phyloP scores from a whole-genome alignment of 805 yeast genomes.

The Candida alai region DNA sequence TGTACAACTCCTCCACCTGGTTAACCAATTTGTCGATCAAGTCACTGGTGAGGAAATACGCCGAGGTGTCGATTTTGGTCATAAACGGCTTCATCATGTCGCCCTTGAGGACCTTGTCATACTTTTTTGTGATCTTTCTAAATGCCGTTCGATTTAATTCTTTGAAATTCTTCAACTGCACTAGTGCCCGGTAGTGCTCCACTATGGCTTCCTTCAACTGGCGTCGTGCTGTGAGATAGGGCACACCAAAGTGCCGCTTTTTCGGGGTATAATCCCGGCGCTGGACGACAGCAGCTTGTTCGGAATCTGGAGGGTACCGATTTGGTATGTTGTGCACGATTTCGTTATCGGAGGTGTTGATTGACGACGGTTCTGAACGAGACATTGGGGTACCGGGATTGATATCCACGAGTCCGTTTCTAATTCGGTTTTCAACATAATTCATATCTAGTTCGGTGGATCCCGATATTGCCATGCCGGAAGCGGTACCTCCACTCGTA shows the following conservation, averaged over 20 bases:
- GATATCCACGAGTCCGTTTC: slow-evolving; percentile 26
- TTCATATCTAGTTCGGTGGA: no score
- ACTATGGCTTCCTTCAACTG: slow-evolving; percentile 65
- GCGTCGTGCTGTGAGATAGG: slow-evolving; percentile 61
- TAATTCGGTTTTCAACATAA: slow-evolving; percentile 33
- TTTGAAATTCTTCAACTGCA: slow-evolving; percentile 66
- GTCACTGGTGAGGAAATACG: slow-evolving; percentile 62
- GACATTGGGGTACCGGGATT: slow-evolving; percentile 3
- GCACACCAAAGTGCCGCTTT: slow-evolving; percentile 35
- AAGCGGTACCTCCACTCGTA: slow-evolving; percentile 12
- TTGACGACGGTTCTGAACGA: slow-evolving; percentile 12
- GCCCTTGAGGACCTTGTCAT: slow-evolving; percentile 66
- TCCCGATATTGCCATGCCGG: no score
- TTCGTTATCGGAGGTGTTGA: slow-evolving; percentile 11
- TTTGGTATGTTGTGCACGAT: slow-evolving; percentile 3
- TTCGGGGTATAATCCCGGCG: slow-evolving; percentile 47
- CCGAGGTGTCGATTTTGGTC: slow-evolving; percentile 47
- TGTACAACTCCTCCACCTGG: slow-evolving; percentile 64
- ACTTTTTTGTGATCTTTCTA: slow-evolving; percentile 85
- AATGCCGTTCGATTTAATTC: slow-evolving; percentile 82
- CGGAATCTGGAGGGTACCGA: slow-evolving; percentile 11
- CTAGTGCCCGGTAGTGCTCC: slow-evolving; percentile 72
- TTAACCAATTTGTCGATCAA: slow-evolving; percentile 59
- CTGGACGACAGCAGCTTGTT: slow-evolving; percentile 21
- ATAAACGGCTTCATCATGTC: slow-evolving; percentile 43